These are phyloP conservation scores for Taiozyma onychis DNA, from an alignment of 1,139 yeast species.

Conservation along the genomic window DNA sequence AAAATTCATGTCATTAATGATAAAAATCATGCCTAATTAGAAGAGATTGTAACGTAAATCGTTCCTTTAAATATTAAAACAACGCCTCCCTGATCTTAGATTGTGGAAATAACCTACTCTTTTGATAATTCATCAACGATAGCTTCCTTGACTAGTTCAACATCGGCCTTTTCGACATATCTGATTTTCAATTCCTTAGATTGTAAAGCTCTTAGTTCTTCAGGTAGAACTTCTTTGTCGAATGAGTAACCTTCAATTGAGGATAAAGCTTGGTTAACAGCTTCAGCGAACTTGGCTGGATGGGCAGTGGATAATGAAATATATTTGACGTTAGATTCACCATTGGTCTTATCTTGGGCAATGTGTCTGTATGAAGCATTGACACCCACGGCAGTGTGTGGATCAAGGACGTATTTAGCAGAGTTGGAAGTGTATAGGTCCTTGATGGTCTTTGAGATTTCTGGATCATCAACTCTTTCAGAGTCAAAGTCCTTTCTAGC, in stretches of 20 bases:
- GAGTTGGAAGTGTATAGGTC: constrained; percentile 48
- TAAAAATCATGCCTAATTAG: not conserved
- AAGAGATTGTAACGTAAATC: not conserved
- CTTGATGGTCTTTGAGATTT: constrained; percentile 74
- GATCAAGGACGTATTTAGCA: constrained; percentile 82
- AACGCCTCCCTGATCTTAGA: not conserved
- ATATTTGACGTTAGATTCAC: constrained; percentile 41
- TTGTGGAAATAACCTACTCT: constrained; percentile 30
- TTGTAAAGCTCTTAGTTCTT: constrained; percentile 70
- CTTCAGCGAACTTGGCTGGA: constrained; percentile 97
- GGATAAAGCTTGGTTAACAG: constrained; percentile 75
- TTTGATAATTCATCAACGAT: constrained; percentile 64
- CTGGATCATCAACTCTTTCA: constrained; percentile 71
- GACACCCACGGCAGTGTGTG: constrained; percentile 95
- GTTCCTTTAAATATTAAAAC: not conserved
- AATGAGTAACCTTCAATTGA: constrained; percentile 71
- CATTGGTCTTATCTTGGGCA: constrained; percentile 36
- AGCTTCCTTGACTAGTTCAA: constrained; percentile 65
- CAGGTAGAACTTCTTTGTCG: constrained; percentile 84
- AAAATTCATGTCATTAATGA: not conserved
- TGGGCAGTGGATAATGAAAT: constrained; percentile 94
- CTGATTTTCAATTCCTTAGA: constrained; percentile 71
- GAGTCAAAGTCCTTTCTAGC: constrained; percentile 72
- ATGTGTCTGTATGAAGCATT: constrained; percentile 65
- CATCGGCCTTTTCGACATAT: constrained; percentile 67